Base-by-base conservation (phyloP, 2,329 filamentous ascomycete species). In the Cladosporium sp. region DNA sequence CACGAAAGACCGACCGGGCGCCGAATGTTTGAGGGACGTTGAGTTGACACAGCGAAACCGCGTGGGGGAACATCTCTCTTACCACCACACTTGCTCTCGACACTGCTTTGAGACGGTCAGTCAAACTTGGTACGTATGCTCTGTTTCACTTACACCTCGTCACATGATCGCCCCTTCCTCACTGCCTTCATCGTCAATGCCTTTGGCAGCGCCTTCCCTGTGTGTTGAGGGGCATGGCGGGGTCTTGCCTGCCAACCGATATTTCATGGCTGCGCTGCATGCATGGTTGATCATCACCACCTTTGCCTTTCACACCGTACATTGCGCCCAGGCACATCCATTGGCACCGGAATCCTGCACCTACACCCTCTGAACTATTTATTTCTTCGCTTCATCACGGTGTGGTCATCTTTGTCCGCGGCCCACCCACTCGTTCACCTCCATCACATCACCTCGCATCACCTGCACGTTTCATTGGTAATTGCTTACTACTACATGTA, bases 391-490 rank as follows among this genome's bases (percentile, higher is more conserved):
- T 33, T 11, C 16, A 35, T 58, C 56, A 14, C 10, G 26, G 33
- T 23, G 33, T 58, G 56, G 16, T 21, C 53, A 23, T 57, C 5
- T 31, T 26, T 7, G 29, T 57, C 53, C 29, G n/a, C 21, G n/a
- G 56, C 56, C 33, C 35, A 40, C 56, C 33, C 35, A 40, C 23
- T 21, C 33, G 23, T 44, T 58, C 56, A 44, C 53, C n/a, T 58
- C 23, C 35, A 33, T 55, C 33, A 58, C 56, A 40, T 58, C 56
- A 58, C 56, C 26, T 28, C 33, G 56, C 56, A 37, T 58, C 60
- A 55, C 50, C 60, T 63, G 60, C 60, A 63, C 60, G 49, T 29
- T 29, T 50, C 50, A 46, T 63, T 52, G 50, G 60, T 63, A 55
- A 63, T 63, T 26, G 60, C 60, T 63, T 55, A 63, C 60, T 55